Percentiles rank a stretch among this genome's conserved stretches.
phyloP scores from a whole-genome alignment of 1,139 yeast genomes.

The Magnusiomyces paraingens region DNA sequence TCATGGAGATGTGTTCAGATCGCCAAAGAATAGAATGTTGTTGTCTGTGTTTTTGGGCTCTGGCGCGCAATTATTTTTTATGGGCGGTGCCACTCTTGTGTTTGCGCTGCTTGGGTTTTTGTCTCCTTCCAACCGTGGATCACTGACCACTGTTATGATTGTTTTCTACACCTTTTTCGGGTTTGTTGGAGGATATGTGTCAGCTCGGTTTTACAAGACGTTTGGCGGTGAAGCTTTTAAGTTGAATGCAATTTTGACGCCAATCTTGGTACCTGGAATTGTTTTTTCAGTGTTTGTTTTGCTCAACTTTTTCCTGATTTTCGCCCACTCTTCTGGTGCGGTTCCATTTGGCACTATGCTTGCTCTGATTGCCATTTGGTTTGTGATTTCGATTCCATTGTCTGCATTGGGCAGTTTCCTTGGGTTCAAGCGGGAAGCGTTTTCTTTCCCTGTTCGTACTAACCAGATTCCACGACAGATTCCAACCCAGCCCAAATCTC shows the following conservation, averaged over 20 bases:
- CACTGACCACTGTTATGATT: slow-evolving; percentile 84
- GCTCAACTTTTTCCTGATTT: slow-evolving; percentile 75
- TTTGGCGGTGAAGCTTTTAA: slow-evolving; percentile 94
- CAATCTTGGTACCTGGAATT: slow-evolving; percentile 74
- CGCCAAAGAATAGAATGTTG: slow-evolving; percentile 66
- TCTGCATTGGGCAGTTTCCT: slow-evolving; percentile 73
- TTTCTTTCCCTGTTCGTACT: slow-evolving; percentile 73
- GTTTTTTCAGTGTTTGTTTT: slow-evolving; percentile 58
- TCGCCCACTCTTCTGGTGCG: slow-evolving; percentile 84
- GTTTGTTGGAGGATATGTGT: slow-evolving; percentile 75
- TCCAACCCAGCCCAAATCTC: slow-evolving; percentile 84
- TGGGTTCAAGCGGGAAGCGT: slow-evolving; percentile 59
- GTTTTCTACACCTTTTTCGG: slow-evolving; percentile 76
- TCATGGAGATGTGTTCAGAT: slow-evolving; percentile 91
- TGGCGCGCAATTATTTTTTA: slow-evolving; percentile 76
- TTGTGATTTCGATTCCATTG: slow-evolving; percentile 74
- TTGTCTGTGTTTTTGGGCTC: slow-evolving; percentile 81
- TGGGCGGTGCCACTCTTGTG: slow-evolving; percentile 65
- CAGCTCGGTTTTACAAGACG: slow-evolving; percentile 77
- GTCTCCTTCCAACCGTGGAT: slow-evolving; percentile 93
- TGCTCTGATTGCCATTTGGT: slow-evolving; percentile 80
- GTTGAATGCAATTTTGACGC: slow-evolving; percentile 73
- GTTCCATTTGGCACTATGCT: slow-evolving; percentile 88
- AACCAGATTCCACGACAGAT: slow-evolving; percentile 91
- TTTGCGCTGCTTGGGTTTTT: slow-evolving; percentile 86